Evolutionary conservation across 2,329 filamentous ascomycete species (phyloP), one percentile per base, ranked within the genome.

Genomic region (Laburnicola sp.): DNA sequence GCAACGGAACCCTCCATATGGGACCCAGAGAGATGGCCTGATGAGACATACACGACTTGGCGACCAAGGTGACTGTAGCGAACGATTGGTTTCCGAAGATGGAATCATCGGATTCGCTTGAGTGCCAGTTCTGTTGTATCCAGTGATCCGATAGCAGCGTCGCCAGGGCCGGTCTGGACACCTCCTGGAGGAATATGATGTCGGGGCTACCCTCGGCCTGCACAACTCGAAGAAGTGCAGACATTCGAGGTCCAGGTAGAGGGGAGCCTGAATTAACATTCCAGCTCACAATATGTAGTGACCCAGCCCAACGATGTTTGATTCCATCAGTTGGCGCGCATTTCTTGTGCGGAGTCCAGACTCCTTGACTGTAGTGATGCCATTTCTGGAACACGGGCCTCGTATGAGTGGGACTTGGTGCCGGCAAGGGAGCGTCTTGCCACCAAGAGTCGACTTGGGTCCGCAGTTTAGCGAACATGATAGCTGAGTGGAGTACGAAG

Each of bases 181-280:
- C 48, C 31, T 51, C 48, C 25, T 51, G 48, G 11, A 51, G 48
- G 22, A 51, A 41, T 10, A 51, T 45, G 5, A 51, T 36, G 23
- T 45, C 41, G 28, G 34, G 16, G 11, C 11, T 26, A 9, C 7
- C 22, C 11, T 16, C 25, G 26, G 16, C 34, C 28, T 46, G 10
- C 22, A 39, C 22, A 31, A 41, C 22, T 22, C 22, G 32, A 11
- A 51, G 42, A 8, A 51, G 36, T 26, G 48, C 42, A n/a, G 42
- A 45, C 32, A 51, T 45, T n/a, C 48, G 41, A 34, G 35, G 22
- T 39, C 22, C 21, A 10, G 48, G 48, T 5, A 30, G 46, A 26
- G 42, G 41, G 39, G 48, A 32, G 28, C 22, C 32, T 6, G 48
- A 23, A 36, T 51, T 34, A 9, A 51, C 42, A 23, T 51, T 51